Evolutionary conservation across 306 rosid genomes (phyloP).

Genomic region (Vigna reflexopilosa): DNA sequence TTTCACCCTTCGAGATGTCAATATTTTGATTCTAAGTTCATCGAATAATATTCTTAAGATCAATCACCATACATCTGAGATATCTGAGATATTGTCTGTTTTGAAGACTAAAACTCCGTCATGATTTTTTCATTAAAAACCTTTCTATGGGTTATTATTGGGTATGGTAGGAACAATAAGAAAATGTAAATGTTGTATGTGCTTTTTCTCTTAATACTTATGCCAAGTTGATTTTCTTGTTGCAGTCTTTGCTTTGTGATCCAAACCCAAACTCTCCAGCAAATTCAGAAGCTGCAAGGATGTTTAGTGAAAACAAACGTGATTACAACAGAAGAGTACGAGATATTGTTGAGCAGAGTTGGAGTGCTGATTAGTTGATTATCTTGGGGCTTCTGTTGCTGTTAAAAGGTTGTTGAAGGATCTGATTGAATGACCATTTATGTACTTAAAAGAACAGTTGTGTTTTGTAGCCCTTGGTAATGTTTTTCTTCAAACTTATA

Average conservation of each 20-base stretch:
- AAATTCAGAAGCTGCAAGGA: slow-evolving; percentile 83
- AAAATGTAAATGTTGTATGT: not conserved
- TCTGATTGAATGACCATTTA: slow-evolving; percentile 54
- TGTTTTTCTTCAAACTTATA: slow-evolving; percentile 55
- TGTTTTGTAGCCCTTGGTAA: slow-evolving; percentile 42
- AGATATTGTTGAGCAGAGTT: slow-evolving; percentile 79
- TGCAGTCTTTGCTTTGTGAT: slow-evolving; percentile 81
- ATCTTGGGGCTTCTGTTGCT: slow-evolving; percentile 26
- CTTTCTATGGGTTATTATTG: too few relatives aligned
- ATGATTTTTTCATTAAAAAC: too few relatives aligned
- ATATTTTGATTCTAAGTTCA: too few relatives aligned
- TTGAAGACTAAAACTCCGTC: too few relatives aligned
- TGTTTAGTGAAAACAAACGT: slow-evolving; percentile 80
- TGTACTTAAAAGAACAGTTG: slow-evolving; percentile 48
- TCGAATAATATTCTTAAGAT: too few relatives aligned
- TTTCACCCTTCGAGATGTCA: too few relatives aligned
- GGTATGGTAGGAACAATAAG: not conserved
- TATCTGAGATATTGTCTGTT: too few relatives aligned
- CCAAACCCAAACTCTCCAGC: slow-evolving; percentile 92
- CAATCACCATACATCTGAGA: too few relatives aligned
- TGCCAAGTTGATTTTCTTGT: not conserved
- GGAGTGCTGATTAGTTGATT: slow-evolving; percentile 85
- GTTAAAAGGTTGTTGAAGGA: slow-evolving; percentile 42
- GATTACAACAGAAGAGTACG: slow-evolving; percentile 81
- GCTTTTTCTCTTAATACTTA: slow-evolving; percentile 11